Conservation (phyloP, 768 basidiomycete species). For the Tricholoma flavovirens region DNA sequence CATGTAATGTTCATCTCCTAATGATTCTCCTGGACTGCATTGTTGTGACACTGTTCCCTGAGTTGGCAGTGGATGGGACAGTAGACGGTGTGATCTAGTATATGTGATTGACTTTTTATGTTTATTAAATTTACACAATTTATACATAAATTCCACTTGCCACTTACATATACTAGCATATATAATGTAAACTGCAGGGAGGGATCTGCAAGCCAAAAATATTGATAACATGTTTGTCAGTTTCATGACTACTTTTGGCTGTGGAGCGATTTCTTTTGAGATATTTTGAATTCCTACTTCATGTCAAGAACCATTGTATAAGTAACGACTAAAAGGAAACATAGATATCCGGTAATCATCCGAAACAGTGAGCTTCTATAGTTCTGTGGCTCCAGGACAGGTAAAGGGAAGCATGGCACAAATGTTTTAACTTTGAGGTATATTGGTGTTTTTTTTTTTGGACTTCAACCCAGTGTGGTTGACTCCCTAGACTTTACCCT, state of each 20-base stretch:
- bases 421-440: not conserved
- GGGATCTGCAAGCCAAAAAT: too few species aligned
- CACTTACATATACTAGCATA: too few species aligned
- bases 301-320: not conserved
- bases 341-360: not conserved
- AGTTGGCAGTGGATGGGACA: constrained; percentile 34
- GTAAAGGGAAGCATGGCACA: not conserved
- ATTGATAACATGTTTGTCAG: too few species aligned
- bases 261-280: too few species aligned
- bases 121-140: not conserved
- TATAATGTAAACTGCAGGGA: too few species aligned
- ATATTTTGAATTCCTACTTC: too few species aligned
- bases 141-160: not conserved
- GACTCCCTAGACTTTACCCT: not conserved
- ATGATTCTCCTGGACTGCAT: constrained; percentile 70
- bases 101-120: not conserved
- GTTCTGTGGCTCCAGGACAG: not conserved
- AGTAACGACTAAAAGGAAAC: not conserved
- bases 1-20: constrained; percentile 77
- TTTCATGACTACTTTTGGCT: too few species aligned
- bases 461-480: too few species aligned
- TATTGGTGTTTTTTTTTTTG: too few species aligned
- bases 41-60: constrained; percentile 71
- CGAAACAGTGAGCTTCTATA: too few species aligned
- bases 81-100: too few species aligned